Evolutionary conservation across 345 rosid genomes (phyloP).

Genomic region (Acer yangbiense): DNA sequence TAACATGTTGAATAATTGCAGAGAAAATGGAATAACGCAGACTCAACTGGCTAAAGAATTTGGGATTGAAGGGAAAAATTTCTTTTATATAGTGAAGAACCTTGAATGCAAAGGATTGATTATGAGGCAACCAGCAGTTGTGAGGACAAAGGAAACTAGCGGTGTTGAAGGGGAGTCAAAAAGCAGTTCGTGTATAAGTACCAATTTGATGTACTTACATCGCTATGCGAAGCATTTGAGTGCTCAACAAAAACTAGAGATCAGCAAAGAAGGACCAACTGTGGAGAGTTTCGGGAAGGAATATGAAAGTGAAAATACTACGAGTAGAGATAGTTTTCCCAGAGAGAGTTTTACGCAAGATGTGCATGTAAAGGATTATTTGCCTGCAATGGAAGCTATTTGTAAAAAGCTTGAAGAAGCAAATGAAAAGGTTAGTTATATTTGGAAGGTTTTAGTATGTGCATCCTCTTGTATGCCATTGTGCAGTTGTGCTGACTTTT

Average conservation of each 20-base stretch:
- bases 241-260: conserved; percentile 71
- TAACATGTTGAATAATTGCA: conserved; percentile 30
- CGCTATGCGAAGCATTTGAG: conserved; percentile 82
- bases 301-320: conserved; percentile 37
- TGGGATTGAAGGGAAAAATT: conserved; percentile 66
- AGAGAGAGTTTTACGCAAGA: conserved; percentile 52
- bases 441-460: conserved; percentile 17
- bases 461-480: conserved; percentile 23
- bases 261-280: conserved; percentile 54
- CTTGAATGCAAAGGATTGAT: conserved; percentile 80
- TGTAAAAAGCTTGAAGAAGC: conserved; percentile 84
- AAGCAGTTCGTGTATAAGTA: conserved; percentile 51
- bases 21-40: conserved; percentile 78
- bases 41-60: conserved; percentile 78
- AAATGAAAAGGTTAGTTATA: conserved; percentile 65
- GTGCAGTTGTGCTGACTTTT: conserved; percentile 43
- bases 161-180: conserved; percentile 63
- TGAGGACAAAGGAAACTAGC: conserved; percentile 67
- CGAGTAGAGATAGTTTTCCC: conserved; percentile 35
- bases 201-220: conserved; percentile 68
- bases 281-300: conserved; percentile 31
- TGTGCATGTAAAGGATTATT: conserved; percentile 70
- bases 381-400: conserved; percentile 80
- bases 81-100: conserved; percentile 63
- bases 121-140: conserved; percentile 70